Evolutionary conservation across 202 grass and related monocot species (phyloP), one percentile per base, ranked within the genome.

Genomic region (Zoysia matrella): DNA sequence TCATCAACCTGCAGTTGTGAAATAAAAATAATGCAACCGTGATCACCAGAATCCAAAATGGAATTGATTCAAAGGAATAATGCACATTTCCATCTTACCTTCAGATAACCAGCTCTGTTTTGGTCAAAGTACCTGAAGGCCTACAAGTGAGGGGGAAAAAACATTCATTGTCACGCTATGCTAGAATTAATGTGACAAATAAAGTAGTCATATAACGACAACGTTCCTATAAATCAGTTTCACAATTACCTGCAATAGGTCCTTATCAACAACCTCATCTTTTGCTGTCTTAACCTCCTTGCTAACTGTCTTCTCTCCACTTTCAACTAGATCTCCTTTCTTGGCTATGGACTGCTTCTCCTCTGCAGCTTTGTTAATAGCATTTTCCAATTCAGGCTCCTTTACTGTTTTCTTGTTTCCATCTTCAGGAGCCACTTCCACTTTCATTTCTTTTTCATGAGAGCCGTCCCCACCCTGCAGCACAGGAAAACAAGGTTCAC

Each of bases 81-180:
- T 7, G 12, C 16, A 76, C 60, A n/a, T 12, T 71, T 18, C 40
- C 71, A 83, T 39, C 14, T 71, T 90, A 96, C 97, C 91, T 90
- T 99, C 45, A 99, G 76, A 85, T 84, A 99, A 65, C 91, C 91
- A 40, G 47, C 91, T 82, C 87, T 92, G 47, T 94, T 96, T 78
- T 86, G 85, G 52, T 99, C 97, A 18, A 99, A 99, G 84, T 89
- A 94, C 69, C 97, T 99, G 76, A 99, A 99, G 83, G 97, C 93
- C 97, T 99, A 88, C 15, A 83, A 87, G 76, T 30, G 87, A 4
- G 12, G 4, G 61, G 49, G 30, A 30, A 30, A 18, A 76, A 75
- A 62, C 42, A 44, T 6, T 58, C 11, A 80, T 46, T 61, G 87
- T 5, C 87, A 53, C 39, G 70, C 74, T 74, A 52, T 44, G 47